Evolutionary conservation across 805 yeast species (phyloP), one percentile per base, ranked within the genome.

Genomic region (Brettanomyces nanus): DNA sequence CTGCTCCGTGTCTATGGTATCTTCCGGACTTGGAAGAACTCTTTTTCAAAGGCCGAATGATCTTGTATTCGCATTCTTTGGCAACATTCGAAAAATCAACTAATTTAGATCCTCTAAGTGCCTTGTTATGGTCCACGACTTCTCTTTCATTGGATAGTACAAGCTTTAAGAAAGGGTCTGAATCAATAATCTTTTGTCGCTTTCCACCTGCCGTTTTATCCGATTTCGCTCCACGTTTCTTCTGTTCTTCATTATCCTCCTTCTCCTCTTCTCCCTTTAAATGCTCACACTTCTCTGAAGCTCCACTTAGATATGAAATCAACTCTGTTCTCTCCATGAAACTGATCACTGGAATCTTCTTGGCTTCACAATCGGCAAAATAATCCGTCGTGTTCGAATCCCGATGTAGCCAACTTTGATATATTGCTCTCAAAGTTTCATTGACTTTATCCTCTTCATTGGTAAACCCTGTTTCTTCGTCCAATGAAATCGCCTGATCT

Each of bases 321-420:
- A 90, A 69, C 54, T 90, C 95, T 6, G 86, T 79, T 60, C 94
- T 78, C 50, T 86, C 95, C 54, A 85, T 61, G 53, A 90, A 89
- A 40, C 85, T 77, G 54, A 90, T 73, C 45, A 85, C 85, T 3
- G 76, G 68, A 25, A 90, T 69, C 3, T 73, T 69, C 28, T 71
- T 63, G 35, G 69, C 71, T 49, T 76, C 80, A 45, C 95, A 85
- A 28, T 74, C 78, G 9, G 77, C 71, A 42, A 86, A 72, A 56
- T 90, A 89, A 38, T 85, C 95, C 10, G 95, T 80, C 32, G 87
- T 80, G 28, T 80, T 72, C 20, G 83, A 68, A 38, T 83, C 85
- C 42, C 73, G 77, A 45, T 77, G 77, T 20, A 77, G 45, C 92
- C 95, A 90, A 46, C 92, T 82, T 50, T 84, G 85, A 28, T 75